Evolutionary conservation across 441 rosid genomes (phyloP), one percentile per base, ranked within the genome.

Genomic region (Arabidopsis hybrid): DNA sequence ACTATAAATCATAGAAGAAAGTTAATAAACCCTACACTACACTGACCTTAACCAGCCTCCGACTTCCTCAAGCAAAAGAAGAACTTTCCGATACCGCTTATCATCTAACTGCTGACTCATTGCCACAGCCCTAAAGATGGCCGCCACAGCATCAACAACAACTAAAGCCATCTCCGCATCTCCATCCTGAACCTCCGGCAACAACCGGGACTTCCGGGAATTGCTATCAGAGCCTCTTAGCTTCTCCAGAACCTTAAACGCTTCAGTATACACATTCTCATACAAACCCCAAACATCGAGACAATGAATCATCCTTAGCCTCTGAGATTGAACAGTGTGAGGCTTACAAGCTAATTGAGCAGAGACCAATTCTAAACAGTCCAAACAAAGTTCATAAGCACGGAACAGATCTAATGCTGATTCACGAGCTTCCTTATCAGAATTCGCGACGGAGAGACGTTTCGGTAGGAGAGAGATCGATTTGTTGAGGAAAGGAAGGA

Each of bases 261-360:
- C 92, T 60, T 89, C 91, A 4, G 18, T 40, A 62, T 18, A 69
- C 0, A 85, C 91, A 34, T 83, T 91, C 43, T 58, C 78, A 16
- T 84, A 83, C 60, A 80, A 59, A 29, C 86, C 91, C 78, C 89
- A 88, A 4, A 75, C 76, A 40, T 86, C 89, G 61, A 91, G 79
- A 75, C 89, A 87, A 21, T 73, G 71, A 40, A 90, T 8, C 72
- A 93, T 57, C 18, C 92, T 76, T 32, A 82, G 8, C 71, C 95
- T 62, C 85, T 91, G 97, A 46, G 75, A 10, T 58, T 86, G 86
- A 21, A 89, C 73, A 7, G 83, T 61, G 71, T 83, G 85, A 36
- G 87, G 86, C 83, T 88, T 87, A 49, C 97, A 81, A 4, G 88
- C 75, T 62, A 95, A 75, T 87, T 91, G 91, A n/a, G 96, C 81